Percentiles rank a stretch among this genome's conserved stretches.
These are phyloP conservation scores for Nakaseomyces bracarensis DNA, from an alignment of 1,139 yeast genomes.

Conservation along the genomic window DNA sequence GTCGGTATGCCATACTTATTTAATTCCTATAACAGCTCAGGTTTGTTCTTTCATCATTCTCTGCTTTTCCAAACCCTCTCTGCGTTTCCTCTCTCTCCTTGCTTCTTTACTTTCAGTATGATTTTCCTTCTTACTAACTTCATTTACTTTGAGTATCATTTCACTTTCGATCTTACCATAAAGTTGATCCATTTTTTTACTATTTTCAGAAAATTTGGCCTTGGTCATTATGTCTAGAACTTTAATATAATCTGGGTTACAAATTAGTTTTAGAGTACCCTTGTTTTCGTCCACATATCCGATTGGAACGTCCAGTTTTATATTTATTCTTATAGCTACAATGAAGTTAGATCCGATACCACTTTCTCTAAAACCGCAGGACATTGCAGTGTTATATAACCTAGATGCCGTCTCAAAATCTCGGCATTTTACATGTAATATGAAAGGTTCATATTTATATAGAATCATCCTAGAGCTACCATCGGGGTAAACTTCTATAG, in stretches of 20 bases:
- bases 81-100: conserved; percentile 49
- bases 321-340: conserved; percentile 65
- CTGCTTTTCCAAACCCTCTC: conserved; percentile 52
- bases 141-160: conserved; percentile 16
- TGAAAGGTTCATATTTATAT: conserved; percentile 77
- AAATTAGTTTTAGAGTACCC: conserved; percentile 37
- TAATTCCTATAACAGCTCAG: not conserved
- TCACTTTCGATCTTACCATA: conserved; percentile 37
- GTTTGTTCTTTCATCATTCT: conserved; percentile 13
- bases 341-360: conserved; percentile 74
- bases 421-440: conserved; percentile 74
- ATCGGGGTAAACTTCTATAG: conserved; percentile 6
- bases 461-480: conserved; percentile 43
- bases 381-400: conserved; percentile 65
- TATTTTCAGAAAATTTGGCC: conserved; percentile 59
- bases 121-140: not conserved
- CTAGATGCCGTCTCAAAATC: conserved; percentile 49
- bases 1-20: not conserved
- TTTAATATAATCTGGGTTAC: conserved; percentile 41
- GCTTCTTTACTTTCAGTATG: conserved; percentile 43
- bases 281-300: conserved; percentile 41
- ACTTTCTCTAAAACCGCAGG: conserved; percentile 77
- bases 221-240: conserved; percentile 43
- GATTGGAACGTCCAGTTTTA: conserved; percentile 65
- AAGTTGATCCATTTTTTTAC: conserved; percentile 44